Percentiles rank a stretch among this genome's conserved stretches.
phyloP scores from a whole-genome alignment of 2,329 filamentous ascomycete genomes.

The Zymoseptoria ardabiliae region DNA sequence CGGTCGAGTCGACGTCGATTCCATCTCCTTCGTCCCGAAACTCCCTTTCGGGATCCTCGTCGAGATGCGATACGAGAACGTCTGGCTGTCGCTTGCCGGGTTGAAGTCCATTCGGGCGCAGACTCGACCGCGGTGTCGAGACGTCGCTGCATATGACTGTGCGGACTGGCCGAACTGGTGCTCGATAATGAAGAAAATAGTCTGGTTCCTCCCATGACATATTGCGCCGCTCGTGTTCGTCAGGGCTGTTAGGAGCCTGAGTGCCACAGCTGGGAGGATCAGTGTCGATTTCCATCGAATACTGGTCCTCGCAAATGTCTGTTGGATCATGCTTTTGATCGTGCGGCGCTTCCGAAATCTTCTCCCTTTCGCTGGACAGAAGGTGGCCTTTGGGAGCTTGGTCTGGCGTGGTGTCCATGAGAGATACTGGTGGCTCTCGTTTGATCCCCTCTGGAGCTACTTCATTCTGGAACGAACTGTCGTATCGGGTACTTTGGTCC shows the following conservation, averaged over 20 bases:
- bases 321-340: background rate
- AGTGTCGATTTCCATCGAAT: background rate
- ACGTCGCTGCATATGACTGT: background rate
- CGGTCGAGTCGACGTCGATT: background rate
- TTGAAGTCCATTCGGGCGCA: background rate
- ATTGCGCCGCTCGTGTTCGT: background rate
- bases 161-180: background rate
- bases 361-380: background rate
- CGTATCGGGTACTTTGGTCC: background rate
- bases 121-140: background rate
- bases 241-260: background rate
- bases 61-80: background rate
- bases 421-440: background rate
- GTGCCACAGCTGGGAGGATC: background rate
- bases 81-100: background rate
- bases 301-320: background rate
- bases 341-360: background rate
- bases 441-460: background rate
- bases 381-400: background rate
- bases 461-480: background rate
- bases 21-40: background rate
- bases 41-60: background rate
- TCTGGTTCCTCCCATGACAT: background rate
- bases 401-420: background rate
- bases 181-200: background rate